Evolutionary conservation across 306 rosid species (phyloP).

Genomic region (Pachyrhizus erosus): DNA sequence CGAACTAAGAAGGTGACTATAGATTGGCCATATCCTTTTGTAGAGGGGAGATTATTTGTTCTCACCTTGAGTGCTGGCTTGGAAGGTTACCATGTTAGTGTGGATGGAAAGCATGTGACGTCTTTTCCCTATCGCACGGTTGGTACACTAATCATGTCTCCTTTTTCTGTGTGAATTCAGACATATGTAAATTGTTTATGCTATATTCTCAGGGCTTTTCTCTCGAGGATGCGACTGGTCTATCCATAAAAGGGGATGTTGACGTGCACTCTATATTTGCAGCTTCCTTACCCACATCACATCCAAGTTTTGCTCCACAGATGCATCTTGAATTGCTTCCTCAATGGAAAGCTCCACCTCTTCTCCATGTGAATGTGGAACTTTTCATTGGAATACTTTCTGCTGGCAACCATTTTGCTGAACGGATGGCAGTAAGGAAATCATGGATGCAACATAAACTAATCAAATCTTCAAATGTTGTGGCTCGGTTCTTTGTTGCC

Average conservation of each 20-base stretch:
- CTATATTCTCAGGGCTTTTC: constrained; percentile 66
- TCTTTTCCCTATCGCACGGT: constrained; percentile 82
- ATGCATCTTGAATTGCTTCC: constrained; percentile 69
- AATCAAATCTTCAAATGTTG: constrained; percentile 62
- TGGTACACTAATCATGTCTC: constrained; percentile 39
- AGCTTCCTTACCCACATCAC: constrained; percentile 72
- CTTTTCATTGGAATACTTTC: constrained; percentile 80
- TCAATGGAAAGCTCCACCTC: constrained; percentile 69
- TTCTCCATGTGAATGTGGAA: constrained; percentile 50
- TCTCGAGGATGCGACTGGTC: constrained; percentile 80
- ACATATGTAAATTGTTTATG: neutral
- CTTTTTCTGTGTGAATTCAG: neutral
- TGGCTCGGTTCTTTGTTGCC: constrained; percentile 76
- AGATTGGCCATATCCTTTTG: constrained; percentile 82
- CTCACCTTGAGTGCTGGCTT: constrained; percentile 72
- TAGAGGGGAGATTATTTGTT: constrained; percentile 73
- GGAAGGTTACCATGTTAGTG: constrained; percentile 77
- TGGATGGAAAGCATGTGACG: constrained; percentile 72
- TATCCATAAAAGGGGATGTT: constrained; percentile 69
- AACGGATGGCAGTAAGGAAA: constrained; percentile 82
- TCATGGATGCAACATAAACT: constrained; percentile 82
- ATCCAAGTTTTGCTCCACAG: constrained; percentile 75
- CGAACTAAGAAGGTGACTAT: constrained; percentile 62
- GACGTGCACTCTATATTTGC: constrained; percentile 72
- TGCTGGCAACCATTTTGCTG: constrained; percentile 83